Percentiles rank a stretch among this genome's conserved stretches.
Conservation (phyloP, 441 rosid genomes). For the Hypseocharis bilobata region DNA sequence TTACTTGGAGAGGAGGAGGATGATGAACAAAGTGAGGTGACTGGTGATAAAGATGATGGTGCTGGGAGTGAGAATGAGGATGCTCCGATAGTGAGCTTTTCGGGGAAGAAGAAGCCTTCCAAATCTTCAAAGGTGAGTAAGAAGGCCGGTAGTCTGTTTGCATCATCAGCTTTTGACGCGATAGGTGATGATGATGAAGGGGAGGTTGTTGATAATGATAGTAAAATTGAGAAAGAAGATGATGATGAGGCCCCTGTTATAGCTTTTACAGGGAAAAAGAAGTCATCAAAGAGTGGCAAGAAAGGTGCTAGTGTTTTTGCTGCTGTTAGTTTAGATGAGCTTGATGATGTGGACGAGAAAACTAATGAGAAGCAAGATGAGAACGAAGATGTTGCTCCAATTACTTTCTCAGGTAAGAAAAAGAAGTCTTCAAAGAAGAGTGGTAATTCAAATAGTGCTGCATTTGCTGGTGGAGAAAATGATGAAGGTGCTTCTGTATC, state of each 20-base stretch:
- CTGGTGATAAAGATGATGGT: slow-evolving; percentile 22
- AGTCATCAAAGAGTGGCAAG: slow-evolving; percentile 44
- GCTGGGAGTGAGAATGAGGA: slow-evolving; percentile 36
- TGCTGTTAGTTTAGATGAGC: slow-evolving; percentile 25
- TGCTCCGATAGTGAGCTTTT: slow-evolving; percentile 29
- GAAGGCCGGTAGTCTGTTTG: slow-evolving; percentile 33
- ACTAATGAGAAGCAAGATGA: slow-evolving; percentile 33
- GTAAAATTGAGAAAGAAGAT: slow-evolving; percentile 21
- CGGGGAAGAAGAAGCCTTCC: slow-evolving; percentile 51
- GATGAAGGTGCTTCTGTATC: slow-evolving; percentile 34
- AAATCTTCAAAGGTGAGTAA: slow-evolving; percentile 39
- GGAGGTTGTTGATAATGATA: slow-evolving; percentile 26
- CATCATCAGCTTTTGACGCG: slow-evolving; percentile 47
- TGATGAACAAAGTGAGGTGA: slow-evolving; percentile 24
- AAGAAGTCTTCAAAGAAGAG: slow-evolving; percentile 69
- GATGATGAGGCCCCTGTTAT: slow-evolving; percentile 28
- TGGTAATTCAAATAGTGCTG: slow-evolving; percentile 37
- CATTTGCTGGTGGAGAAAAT: slow-evolving; percentile 44
- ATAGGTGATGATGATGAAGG: slow-evolving; percentile 40
- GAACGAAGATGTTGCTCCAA: slow-evolving; percentile 37
- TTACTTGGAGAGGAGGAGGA: slow-evolving; percentile 42
- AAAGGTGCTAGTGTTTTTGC: slow-evolving; percentile 25
- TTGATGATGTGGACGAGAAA: slow-evolving; percentile 25
- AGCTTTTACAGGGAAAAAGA: slow-evolving; percentile 48
- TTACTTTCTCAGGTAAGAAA: slow-evolving; percentile 61